Base-by-base conservation (phyloP, 805 yeast genomes). In the Saccharomycopsis sp. region DNA sequence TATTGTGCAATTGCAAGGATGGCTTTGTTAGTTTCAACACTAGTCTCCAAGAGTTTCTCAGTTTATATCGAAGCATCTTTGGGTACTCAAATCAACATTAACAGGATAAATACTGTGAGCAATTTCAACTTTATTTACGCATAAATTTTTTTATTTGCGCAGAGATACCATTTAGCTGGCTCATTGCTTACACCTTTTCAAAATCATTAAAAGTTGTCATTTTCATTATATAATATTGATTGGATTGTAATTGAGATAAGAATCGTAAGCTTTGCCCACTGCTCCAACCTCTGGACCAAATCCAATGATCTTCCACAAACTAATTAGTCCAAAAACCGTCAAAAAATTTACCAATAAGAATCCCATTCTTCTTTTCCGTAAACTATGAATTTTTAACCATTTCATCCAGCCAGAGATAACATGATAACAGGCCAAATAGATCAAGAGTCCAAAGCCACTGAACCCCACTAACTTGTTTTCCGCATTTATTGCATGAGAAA, bases 351-450 rank as follows among this genome's bases (percentile, higher is more conserved):
- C 66, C 2, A 58, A 40, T 3, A 54, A 52, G 48, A 74, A 74
- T 0, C 76, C 73, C 13, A 61, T 38, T 37, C 59, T 63, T 48
- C 76, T 66, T 41, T 70, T 60, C 12, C 47, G 57, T 14, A 57
- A 41, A 26, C 63, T 59, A 47, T 59, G 68, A 37, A 64, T 60
- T 3, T 62, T 56, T 21, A 67, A 47, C 54, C 71, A 73, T 37
- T 67, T 62, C 49, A 72, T 55, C 52, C 67, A 53, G 0, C 87
- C 88, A 45, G 69, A 62, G 2, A 70, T 51, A 2, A 66, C 53
- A 54, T 80, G 88, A 53, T 79, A 79, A 15, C 69, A 49, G 1
- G 68, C 55, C 1, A 64, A 42, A 34, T 60, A 51, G 1, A 65
- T 58, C 27, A 76, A 46, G 3, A 54, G 40, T 2, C 58, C 50